Evolutionary conservation across 768 basidiomycete genomes (phyloP).

Genomic region (Lactarius sanguifluus): DNA sequence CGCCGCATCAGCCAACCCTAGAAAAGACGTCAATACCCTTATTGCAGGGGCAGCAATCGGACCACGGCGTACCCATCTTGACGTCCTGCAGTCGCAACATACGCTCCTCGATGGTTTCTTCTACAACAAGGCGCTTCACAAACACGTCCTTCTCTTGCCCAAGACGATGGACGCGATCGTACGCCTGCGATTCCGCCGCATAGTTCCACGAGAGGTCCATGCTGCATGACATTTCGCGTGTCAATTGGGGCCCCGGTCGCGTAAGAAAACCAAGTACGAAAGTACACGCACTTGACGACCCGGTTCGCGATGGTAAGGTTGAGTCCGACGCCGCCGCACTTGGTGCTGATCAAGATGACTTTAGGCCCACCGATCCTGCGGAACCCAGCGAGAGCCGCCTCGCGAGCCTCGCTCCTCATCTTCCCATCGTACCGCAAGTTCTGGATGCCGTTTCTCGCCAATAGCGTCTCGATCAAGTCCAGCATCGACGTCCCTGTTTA

Average conservation of each 20-base stretch:
- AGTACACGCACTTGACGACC: conserved; percentile 55
- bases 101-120: conserved; percentile 72
- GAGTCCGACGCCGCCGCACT: conserved; percentile 66
- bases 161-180: conserved; percentile 60
- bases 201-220: conserved; percentile 77
- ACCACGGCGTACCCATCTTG: conserved; percentile 48
- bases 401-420: conserved; percentile 57
- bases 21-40: neutral
- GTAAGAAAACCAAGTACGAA: neutral
- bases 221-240: conserved; percentile 35
- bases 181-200: conserved; percentile 68
- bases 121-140: conserved; percentile 65
- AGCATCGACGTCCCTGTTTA: conserved; percentile 69
- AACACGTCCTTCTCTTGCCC: conserved; percentile 69
- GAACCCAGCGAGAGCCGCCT: conserved; percentile 51
- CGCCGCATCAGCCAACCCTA: conserved; percentile 63
- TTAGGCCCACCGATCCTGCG: conserved; percentile 56
- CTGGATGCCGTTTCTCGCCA: conserved; percentile 57
- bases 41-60: neutral
- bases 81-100: conserved; percentile 71
- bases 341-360: conserved; percentile 67
- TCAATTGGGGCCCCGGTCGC: neutral
- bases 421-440: conserved; percentile 66
- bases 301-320: conserved; percentile 70
- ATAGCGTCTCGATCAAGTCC: conserved; percentile 59